Conservation (phyloP, 2,329 filamentous ascomycete species). For the Thermomyces lanuginosus region DNA sequence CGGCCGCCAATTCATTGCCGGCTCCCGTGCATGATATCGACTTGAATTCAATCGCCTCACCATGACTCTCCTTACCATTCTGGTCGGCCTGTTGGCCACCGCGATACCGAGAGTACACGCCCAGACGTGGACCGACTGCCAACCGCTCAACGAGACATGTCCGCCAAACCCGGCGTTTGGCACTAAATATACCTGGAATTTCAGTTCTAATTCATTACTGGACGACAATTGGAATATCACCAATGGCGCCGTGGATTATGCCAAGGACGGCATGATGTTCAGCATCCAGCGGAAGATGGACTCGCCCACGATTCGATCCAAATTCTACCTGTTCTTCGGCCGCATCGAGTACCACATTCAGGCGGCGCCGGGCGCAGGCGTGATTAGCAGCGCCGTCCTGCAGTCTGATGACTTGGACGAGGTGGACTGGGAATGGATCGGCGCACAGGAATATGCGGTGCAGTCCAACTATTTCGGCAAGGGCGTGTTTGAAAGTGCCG, state of each 20-base stretch:
- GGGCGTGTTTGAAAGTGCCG: conserved; percentile 65
- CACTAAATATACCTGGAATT: conserved; percentile 42
- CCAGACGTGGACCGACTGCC: conserved; percentile 63
- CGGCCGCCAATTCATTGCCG: no score
- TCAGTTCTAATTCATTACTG: conserved; percentile 40
- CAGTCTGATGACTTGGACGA: conserved; percentile 74
- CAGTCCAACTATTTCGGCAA: conserved; percentile 97
- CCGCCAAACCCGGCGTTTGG: conserved; percentile 56
- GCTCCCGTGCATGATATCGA: no score
- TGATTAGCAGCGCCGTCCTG: conserved; percentile 69
- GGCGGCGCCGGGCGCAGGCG: conserved; percentile 55
- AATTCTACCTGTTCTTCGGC: conserved; percentile 78
- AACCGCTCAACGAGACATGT: conserved; percentile 57
- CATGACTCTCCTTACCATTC: conserved; percentile 3
- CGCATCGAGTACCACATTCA: conserved; percentile 63
- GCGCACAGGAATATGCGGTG: conserved; percentile 22
- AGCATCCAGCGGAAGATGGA: conserved; percentile 53
- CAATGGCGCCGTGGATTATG: conserved; percentile 48
- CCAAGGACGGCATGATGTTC: conserved; percentile 50
- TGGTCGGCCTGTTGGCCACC: conserved; percentile 7
- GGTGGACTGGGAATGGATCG: conserved; percentile 51
- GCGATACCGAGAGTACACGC: conserved; percentile 29
- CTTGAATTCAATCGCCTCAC: no score
- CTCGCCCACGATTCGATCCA: conserved; percentile 61
- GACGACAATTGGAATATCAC: conserved; percentile 50